Evolutionary conservation across 164 flowering plant genomes (phyloP), one percentile per base, ranked within the genome.

Genomic region (Umbilicus rupestris): DNA sequence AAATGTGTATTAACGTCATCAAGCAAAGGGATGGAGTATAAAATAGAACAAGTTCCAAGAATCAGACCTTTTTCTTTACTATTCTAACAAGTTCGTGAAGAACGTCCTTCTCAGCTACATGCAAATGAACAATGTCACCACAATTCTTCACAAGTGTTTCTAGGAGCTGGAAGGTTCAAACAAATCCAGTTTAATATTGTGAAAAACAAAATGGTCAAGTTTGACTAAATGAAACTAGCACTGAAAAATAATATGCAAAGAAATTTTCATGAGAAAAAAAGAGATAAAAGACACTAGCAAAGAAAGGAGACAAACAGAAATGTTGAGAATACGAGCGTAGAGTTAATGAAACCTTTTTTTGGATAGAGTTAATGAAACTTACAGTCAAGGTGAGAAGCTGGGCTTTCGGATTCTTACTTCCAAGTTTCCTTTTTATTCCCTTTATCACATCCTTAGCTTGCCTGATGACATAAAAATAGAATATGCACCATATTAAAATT

Each of bases 381-480:
- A 93, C 98, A 52, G 92, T 92, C 69, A 95, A 77, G 16, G 97
- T 79, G 33, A 95, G 97, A 74, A 95, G 92, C 72, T 95, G 99
- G 74, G 86, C 87, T 73, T 92, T 95, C 9, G 97, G 68, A 73
- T 88, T 92, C 78, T 67, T 92, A 77, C 92, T 89, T 45, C 92
- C 89, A 69, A 95, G 66, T 29, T 96, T 90, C 79, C 80, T 95
- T 71, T 95, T 95, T 72, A 95, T 79, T 70, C 96, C 94, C 77
- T 79, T 92, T 10, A 92, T 85, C 73, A 89, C 91, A 80, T 95
- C 99, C 73, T 90, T 95, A 50, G 91, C 93, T 87, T 87, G 99
- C 81, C 99, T 95, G 79, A 49, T 20, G 14, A 20, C 29, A n/a
- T 6, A 39, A 35, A 33, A 33, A 17, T 44, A 17, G 8, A 19